phyloP scores from a whole-genome alignment of 768 basidiomycete species.

The Boletus barrowsii region DNA sequence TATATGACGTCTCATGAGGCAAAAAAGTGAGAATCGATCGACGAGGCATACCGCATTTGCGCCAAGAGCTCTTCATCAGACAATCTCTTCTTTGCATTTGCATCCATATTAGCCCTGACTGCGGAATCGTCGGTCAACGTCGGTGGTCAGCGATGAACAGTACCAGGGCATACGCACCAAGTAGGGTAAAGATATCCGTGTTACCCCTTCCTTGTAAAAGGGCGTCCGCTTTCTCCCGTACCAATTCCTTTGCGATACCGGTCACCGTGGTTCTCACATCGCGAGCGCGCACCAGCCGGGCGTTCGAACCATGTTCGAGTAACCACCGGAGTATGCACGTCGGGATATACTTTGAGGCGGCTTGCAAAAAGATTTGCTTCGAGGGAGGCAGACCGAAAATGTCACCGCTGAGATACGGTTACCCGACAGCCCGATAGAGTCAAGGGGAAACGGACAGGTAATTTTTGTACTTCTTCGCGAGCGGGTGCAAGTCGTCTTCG shows the following conservation, averaged over 20 bases:
- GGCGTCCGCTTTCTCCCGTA: slow-evolving; percentile 4
- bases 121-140: not conserved
- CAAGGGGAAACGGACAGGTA: slow-evolving; percentile 1
- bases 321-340: not conserved
- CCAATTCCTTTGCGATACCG: no score
- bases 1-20: not conserved
- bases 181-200: slow-evolving; percentile 25
- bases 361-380: slow-evolving; percentile 4
- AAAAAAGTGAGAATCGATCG: not conserved
- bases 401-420: not conserved
- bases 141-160: not conserved
- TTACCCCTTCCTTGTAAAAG: slow-evolving; percentile 11
- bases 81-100: slow-evolving; percentile 13
- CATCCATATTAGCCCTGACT: slow-evolving; percentile 27
- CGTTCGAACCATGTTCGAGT: not conserved
- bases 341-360: slow-evolving; percentile 9
- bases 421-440: not conserved
- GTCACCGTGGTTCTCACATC: not conserved
- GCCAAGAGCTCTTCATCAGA: slow-evolving; percentile 13
- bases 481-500: not conserved
- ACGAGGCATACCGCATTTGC: slow-evolving; percentile 14
- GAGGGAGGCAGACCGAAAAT: slow-evolving; percentile 10
- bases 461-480: slow-evolving; percentile 6
- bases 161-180: slow-evolving; percentile 32
- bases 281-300: slow-evolving; percentile 1